A percentile compares a stretch with the other conserved stretches of the same genome.
Evolutionary conservation across 2,329 filamentous ascomycete species (phyloP).

Genomic region (Elsinoe ampelina): DNA sequence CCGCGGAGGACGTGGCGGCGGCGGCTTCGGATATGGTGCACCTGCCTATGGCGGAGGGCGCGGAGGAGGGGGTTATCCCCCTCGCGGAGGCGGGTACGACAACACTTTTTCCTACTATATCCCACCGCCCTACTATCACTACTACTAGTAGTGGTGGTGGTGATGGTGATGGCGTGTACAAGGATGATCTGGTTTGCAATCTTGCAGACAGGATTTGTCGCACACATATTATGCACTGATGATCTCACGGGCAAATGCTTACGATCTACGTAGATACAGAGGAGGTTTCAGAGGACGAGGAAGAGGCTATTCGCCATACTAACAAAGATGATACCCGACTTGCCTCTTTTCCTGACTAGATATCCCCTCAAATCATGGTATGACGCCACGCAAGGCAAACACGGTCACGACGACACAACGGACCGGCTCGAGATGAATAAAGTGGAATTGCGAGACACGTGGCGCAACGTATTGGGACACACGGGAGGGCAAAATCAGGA

Average conservation of each 20-base stretch:
- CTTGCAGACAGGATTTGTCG: not conserved
- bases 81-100: conserved; percentile 32
- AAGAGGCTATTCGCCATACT: conserved; percentile 31
- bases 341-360: not conserved
- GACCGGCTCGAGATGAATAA: not conserved
- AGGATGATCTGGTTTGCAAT: not conserved
- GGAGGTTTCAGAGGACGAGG: conserved; percentile 29
- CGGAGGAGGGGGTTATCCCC: conserved; percentile 23
- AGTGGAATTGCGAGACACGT: not conserved
- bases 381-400: not conserved
- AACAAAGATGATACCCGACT: conserved; percentile 4
- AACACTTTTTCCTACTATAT: conserved; percentile 9
- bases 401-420: not conserved
- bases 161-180: conserved; percentile 9
- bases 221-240: not conserved
- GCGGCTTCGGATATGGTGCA: conserved; percentile 45
- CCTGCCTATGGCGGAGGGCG: conserved; percentile 40
- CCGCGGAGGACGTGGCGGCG: conserved; percentile 30
- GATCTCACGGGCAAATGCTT: not conserved
- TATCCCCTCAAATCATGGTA: not conserved
- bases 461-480: not conserved
- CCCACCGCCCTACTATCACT: not conserved
- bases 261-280: conserved; percentile 23
- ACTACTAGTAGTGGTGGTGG: conserved; percentile 4
- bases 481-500: not conserved